phyloP scores from a whole-genome alignment of 495 filamentous ascomycete genomes.

The Jackrogersella multiformis region DNA sequence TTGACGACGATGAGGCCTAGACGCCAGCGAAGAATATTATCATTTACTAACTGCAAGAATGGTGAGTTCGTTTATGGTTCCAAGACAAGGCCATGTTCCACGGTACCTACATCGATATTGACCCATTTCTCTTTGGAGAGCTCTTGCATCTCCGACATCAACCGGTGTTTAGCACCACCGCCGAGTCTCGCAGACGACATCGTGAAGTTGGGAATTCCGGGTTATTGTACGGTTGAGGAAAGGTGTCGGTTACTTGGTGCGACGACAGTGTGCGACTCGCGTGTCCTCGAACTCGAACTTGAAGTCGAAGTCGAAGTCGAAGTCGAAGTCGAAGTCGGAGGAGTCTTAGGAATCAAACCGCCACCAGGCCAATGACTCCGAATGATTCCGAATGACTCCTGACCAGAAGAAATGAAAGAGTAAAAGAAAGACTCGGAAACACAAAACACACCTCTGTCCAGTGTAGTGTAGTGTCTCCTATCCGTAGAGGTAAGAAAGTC shows the following conservation, averaged over 20 bases:
- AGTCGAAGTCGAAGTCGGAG: conserved; percentile 11
- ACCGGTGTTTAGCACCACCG: conserved; percentile 74
- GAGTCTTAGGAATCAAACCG: conserved; percentile 20
- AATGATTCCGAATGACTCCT: conserved; percentile 6
- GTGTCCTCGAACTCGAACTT: conserved; percentile 17
- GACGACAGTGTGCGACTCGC: conserved; percentile 16
- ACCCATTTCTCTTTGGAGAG: conserved; percentile 92
- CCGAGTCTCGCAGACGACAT: conserved; percentile 43
- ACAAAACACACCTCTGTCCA: not conserved
- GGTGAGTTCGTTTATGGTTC: conserved; percentile 11
- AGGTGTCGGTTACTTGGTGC: conserved; percentile 11
- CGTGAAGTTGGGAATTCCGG: not conserved
- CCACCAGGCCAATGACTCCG: conserved; percentile 21
- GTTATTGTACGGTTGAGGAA: not conserved
- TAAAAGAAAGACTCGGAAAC: conserved; percentile 15
- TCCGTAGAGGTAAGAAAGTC: not conserved
- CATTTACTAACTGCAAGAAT: conserved; percentile 67
- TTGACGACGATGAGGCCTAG: conserved; percentile 92
- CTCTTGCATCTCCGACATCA: conserved; percentile 89
- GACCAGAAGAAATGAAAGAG: conserved; percentile 6
- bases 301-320: not conserved
- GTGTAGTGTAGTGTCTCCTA: conserved; percentile 1
- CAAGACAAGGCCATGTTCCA: not conserved
- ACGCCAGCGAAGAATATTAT: conserved; percentile 85
- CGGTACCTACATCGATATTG: conserved; percentile 72